These are phyloP conservation scores for Penicillium griseofulvum DNA, from an alignment of 2,329 filamentous ascomycete genomes.

Conservation along the genomic window DNA sequence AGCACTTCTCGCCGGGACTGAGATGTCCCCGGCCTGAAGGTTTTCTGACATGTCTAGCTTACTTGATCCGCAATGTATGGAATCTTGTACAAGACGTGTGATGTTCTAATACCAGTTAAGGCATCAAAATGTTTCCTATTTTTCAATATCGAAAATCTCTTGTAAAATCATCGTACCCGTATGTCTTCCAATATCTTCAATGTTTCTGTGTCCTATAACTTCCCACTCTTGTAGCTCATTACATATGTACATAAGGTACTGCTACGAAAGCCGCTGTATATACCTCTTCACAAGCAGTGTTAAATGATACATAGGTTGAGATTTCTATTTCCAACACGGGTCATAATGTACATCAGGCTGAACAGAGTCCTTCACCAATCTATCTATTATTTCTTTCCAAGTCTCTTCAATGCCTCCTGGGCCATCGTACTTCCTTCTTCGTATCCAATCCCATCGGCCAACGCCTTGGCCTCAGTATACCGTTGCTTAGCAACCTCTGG, in stretches of 20 bases:
- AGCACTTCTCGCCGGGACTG: constrained; percentile 28
- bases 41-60: constrained; percentile 40
- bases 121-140: constrained; percentile 36
- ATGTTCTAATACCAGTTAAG: constrained; percentile 44
- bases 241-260: not conserved
- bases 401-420: constrained; percentile 31
- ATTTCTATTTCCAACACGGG: constrained; percentile 8
- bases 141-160: constrained; percentile 21
- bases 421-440: constrained; percentile 33
- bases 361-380: not conserved
- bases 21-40: constrained; percentile 20
- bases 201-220: not conserved
- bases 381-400: constrained; percentile 22
- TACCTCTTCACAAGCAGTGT: not conserved
- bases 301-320: not conserved
- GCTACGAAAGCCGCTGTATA: not conserved
- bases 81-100: constrained; percentile 35
- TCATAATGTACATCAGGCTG: constrained; percentile 18
- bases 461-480: constrained; percentile 65
- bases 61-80: constrained; percentile 37
- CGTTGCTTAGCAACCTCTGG: constrained; percentile 62
- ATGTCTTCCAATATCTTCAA: not conserved
- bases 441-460: constrained; percentile 51
- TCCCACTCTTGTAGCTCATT: not conserved
- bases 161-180: constrained; percentile 4